Evolutionary conservation across 495 filamentous ascomycete genomes (phyloP).

Genomic region (Talaromyces stipitatus): DNA sequence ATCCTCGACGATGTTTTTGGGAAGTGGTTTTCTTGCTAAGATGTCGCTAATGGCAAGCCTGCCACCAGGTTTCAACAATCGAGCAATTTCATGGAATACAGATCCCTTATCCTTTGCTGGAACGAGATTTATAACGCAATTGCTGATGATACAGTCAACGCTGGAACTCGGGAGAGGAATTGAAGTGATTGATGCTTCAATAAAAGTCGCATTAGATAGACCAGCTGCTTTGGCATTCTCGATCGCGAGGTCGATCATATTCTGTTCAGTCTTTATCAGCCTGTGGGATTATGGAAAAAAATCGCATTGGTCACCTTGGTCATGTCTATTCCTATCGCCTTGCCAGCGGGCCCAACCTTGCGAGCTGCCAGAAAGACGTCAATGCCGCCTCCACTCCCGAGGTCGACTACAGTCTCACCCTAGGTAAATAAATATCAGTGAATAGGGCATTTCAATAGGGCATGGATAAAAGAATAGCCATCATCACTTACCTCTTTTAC

Average conservation of each 20-base stretch:
- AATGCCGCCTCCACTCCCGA: slow-evolving; percentile 57
- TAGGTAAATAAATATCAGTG: slow-evolving; percentile 11
- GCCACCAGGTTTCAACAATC: slow-evolving; percentile 54
- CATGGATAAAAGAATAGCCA: neutral
- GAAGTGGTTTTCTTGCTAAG: slow-evolving; percentile 44
- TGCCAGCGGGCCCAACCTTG: slow-evolving; percentile 47
- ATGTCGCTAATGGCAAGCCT: slow-evolving; percentile 61
- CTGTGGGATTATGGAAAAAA: neutral
- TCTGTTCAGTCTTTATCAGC: slow-evolving; percentile 25
- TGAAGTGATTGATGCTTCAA: slow-evolving; percentile 46
- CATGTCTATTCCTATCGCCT: slow-evolving; percentile 61
- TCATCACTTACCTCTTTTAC: slow-evolving; percentile 39
- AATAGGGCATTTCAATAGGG: neutral
- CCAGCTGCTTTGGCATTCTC: slow-evolving; percentile 32
- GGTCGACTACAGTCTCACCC: slow-evolving; percentile 59
- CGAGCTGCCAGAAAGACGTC: slow-evolving; percentile 54
- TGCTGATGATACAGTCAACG: slow-evolving; percentile 55
- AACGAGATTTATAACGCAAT: slow-evolving; percentile 62
- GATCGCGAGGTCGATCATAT: slow-evolving; percentile 49
- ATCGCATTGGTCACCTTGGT: slow-evolving; percentile 37
- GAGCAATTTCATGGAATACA: slow-evolving; percentile 54
- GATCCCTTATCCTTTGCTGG: slow-evolving; percentile 46
- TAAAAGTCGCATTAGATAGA: slow-evolving; percentile 40
- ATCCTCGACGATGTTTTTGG: slow-evolving; percentile 37
- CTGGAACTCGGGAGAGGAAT: slow-evolving; percentile 34